Conservation (phyloP, 2,329 filamentous ascomycete species). For the Zalaria sp. region DNA sequence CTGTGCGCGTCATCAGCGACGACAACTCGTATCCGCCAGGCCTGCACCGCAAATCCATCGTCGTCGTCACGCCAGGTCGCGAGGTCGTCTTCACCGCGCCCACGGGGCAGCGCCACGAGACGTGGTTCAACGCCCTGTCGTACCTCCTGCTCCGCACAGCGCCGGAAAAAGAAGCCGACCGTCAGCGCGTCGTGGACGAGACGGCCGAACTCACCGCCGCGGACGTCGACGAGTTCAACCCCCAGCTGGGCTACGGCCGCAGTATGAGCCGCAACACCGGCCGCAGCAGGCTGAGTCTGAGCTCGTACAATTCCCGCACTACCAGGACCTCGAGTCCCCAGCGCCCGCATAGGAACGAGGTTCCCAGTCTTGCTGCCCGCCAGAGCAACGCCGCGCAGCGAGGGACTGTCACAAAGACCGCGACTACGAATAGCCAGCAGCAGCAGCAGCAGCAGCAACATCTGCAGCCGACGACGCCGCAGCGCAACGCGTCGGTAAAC, state of each 20-base stretch:
- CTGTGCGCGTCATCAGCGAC: constrained; percentile 80
- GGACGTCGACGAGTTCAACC: constrained; percentile 69
- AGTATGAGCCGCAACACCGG: constrained; percentile 39
- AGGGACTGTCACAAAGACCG: neutral
- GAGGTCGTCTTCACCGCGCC: constrained; percentile 88
- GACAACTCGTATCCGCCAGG: constrained; percentile 93
- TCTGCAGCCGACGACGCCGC: neutral
- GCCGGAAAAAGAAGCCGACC: constrained; percentile 29
- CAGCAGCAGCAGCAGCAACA: constrained; percentile 1
- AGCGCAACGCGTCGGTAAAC: neutral
- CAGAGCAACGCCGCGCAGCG: constrained; percentile 1
- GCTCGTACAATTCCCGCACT: constrained; percentile 34
- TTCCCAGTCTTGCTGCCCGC: constrained; percentile 8
- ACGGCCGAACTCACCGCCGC: constrained; percentile 44
- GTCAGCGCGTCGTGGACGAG: constrained; percentile 16
- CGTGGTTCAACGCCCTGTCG: constrained; percentile 94
- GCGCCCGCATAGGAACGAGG: constrained; percentile 6
- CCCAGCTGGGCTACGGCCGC: constrained; percentile 33
- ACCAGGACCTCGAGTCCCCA: constrained; percentile 52
- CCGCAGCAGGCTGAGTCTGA: constrained; percentile 23
- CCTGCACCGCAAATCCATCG: constrained; percentile 82
- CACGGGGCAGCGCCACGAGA: constrained; percentile 89
- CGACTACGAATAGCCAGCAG: neutral
- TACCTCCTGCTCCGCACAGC: constrained; percentile 72
- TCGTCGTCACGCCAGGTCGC: constrained; percentile 79